These are phyloP conservation scores for Talaromyces stipitatus DNA, from an alignment of 495 filamentous ascomycete genomes.

Conservation along the genomic window DNA sequence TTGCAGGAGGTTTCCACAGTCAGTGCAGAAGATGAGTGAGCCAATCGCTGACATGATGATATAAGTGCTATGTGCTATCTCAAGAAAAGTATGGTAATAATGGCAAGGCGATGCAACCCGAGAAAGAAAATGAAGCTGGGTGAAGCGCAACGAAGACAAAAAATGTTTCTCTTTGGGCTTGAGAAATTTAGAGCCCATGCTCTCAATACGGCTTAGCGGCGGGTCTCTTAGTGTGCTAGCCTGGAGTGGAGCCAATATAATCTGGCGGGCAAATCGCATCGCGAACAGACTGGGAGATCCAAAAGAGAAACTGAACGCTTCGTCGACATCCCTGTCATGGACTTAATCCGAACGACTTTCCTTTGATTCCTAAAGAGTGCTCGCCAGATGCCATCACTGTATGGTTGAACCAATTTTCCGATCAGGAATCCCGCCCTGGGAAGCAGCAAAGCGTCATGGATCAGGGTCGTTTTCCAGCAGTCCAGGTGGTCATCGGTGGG, in stretches of 20 bases:
- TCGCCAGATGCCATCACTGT: background rate
- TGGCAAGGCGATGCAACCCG: background rate
- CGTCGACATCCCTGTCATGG: background rate
- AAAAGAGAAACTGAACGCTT: background rate
- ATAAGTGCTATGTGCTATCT: background rate
- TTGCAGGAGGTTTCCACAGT: conserved; percentile 87
- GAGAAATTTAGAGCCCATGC: background rate
- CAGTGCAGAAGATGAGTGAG: conserved; percentile 86
- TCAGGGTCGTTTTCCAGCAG: conserved; percentile 30
- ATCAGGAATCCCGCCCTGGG: conserved; percentile 3
- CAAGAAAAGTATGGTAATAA: background rate
- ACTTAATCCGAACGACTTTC: background rate
- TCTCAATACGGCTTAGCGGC: background rate
- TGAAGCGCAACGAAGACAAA: background rate
- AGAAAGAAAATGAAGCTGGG: background rate
- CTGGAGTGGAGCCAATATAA: background rate
- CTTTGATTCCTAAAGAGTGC: background rate
- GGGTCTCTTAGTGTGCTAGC: background rate
- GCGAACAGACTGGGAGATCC: background rate
- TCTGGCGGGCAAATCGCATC: conserved; percentile 1
- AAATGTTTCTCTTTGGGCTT: background rate
- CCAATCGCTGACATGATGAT: conserved; percentile 72
- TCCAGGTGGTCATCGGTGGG: conserved; percentile 40
- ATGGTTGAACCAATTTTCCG: conserved; percentile 1
- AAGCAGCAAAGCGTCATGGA: conserved; percentile 25